Evolutionary conservation across 306 rosid genomes (phyloP), one percentile per base, ranked within the genome.

Genomic region (Pyrus communis): DNA sequence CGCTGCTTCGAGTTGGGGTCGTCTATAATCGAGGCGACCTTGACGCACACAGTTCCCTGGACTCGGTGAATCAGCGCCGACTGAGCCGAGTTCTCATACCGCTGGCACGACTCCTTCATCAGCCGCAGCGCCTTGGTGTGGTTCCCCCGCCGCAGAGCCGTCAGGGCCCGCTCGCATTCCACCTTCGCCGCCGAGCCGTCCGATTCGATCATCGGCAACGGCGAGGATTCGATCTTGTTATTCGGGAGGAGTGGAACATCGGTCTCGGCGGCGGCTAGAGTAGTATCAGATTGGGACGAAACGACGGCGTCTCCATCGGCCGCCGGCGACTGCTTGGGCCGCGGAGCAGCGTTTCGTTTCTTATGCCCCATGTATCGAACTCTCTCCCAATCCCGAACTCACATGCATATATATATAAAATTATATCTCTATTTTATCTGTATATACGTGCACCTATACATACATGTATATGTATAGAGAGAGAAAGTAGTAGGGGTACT

Each of bases 81-180:
- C 70, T 85, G 82, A 57, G 61, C 57, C 10, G 97, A 86, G 64
- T 74, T 82, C 28, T 93, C 98, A 61, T 91, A 79, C 40, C 84
- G 80, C 23, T 78, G 80, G 67, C 93, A 83, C 30, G 81, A 66
- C 81, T 96, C 99, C 88, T 88, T 91, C 93, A 93, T 87, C 46
- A 92, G 84, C 87, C 89, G 84, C 77, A 96, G 80, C 31, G 99
- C 98, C 85, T 88, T 91, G 30, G 81, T 88, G 77, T 96, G 98
- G 76, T 89, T 96, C 30, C 99, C 99, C 1, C 99, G 97, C 51
- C 98, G 86, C 35, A 88, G 86, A 60, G 97, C 86, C 35, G 83
- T 92, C 25, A 92, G 91, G 75, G 97, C 97, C 18, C 88, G 85
- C 81, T 95, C 99, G 62, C 97, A 95, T 77, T 96, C 98, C 5